These are phyloP conservation scores for Aegilops longissima DNA, from an alignment of 176 grass and related monocot genomes.

Conservation along the genomic window DNA sequence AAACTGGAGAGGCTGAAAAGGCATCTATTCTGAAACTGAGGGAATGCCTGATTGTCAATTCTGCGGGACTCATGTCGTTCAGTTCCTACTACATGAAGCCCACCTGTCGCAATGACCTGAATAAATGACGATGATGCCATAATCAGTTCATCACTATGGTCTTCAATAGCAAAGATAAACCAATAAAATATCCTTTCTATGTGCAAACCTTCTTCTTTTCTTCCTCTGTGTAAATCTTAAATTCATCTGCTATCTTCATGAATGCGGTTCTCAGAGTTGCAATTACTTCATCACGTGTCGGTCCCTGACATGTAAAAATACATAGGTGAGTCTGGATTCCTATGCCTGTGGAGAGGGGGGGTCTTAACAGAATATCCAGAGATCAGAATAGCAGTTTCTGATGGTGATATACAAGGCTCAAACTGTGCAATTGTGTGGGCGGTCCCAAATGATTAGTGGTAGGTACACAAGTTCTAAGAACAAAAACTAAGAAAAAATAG, in stretches of 20 bases:
- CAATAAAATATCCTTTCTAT: slow-evolving; percentile 30
- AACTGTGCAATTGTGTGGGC: not conserved
- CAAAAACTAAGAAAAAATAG: not conserved
- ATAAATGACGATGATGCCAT: slow-evolving; percentile 22
- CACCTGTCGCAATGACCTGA: slow-evolving; percentile 86
- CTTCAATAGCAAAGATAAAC: slow-evolving; percentile 18
- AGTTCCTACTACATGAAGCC: slow-evolving; percentile 92
- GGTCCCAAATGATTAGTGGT: not conserved
- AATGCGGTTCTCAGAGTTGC: slow-evolving; percentile 82
- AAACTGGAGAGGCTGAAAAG: not conserved
- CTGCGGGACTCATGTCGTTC: slow-evolving; percentile 97
- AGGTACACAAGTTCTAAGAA: not conserved
- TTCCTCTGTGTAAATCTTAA: slow-evolving; percentile 90
- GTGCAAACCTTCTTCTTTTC: slow-evolving; percentile 83
- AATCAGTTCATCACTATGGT: slow-evolving; percentile 12
- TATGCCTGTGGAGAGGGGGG: not conserved
- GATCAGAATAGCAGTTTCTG: not conserved
- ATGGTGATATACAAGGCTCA: not conserved
- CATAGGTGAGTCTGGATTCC: not conserved
- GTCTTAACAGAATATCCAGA: slow-evolving; percentile 4
- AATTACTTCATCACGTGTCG: slow-evolving; percentile 93
- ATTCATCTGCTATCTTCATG: slow-evolving; percentile 79
- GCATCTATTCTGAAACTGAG: not conserved
- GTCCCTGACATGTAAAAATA: slow-evolving; percentile 61
- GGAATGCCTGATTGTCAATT: slow-evolving; percentile 90